phyloP scores from a whole-genome alignment of 2,329 filamentous ascomycete genomes.

The Mycosphaerella sp. region DNA sequence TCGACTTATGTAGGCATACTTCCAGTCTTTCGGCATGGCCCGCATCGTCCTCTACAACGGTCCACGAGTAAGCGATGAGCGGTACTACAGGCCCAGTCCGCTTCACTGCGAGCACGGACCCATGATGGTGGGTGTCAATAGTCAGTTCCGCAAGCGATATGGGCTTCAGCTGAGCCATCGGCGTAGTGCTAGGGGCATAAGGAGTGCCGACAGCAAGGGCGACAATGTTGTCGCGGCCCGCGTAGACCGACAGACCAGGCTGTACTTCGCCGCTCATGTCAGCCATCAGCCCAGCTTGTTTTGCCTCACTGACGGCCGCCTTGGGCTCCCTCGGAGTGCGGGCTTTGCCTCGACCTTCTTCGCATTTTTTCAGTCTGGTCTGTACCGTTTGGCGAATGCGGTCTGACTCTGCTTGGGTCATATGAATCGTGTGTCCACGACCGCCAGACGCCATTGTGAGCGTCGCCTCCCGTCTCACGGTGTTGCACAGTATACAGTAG shows the following conservation, averaged over 20 bases:
- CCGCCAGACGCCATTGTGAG: neutral
- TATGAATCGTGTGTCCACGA: slow-evolving; percentile 8
- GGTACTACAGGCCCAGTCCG: slow-evolving; percentile 23
- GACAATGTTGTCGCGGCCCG: slow-evolving; percentile 2
- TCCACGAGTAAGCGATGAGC: slow-evolving; percentile 22
- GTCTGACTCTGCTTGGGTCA: slow-evolving; percentile 8
- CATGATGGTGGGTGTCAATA: slow-evolving; percentile 21
- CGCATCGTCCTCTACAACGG: slow-evolving; percentile 28
- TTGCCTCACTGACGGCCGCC: slow-evolving; percentile 5
- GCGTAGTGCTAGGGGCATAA: slow-evolving; percentile 2
- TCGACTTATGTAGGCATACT: slow-evolving; percentile 32
- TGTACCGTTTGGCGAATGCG: slow-evolving; percentile 10
- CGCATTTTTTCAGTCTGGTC: slow-evolving; percentile 10
- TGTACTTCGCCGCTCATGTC: slow-evolving; percentile 12
- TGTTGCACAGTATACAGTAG: neutral
- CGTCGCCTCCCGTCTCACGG: neutral
- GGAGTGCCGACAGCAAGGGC: slow-evolving; percentile 9
- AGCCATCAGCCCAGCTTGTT: slow-evolving; percentile 11
- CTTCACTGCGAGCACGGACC: slow-evolving; percentile 14
- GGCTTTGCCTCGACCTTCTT: slow-evolving; percentile 4
- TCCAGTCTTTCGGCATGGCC: slow-evolving; percentile 23
- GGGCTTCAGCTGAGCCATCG: neutral
- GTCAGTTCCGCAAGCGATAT: slow-evolving; percentile 13
- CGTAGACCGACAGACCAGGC: slow-evolving; percentile 6
- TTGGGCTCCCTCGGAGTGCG: slow-evolving; percentile 9